A percentile compares a stretch with the other conserved stretches of the same genome.
Conservation (phyloP, 768 basidiomycete genomes). For the Rhizopogon sp. region DNA sequence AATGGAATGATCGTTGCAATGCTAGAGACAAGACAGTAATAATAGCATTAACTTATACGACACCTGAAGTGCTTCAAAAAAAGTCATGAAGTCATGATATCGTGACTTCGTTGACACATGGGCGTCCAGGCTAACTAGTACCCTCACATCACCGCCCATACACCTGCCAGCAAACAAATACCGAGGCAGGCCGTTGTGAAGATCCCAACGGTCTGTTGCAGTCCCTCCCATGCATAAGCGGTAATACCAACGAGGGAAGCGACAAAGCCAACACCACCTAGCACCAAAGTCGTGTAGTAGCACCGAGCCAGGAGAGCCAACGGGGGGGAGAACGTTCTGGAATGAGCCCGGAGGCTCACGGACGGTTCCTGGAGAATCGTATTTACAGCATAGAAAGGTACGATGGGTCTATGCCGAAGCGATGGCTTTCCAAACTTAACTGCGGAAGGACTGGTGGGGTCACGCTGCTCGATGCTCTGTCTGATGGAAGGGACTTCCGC, state of each 20-base stretch:
- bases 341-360: not conserved
- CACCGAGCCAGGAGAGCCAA: constrained; percentile 18
- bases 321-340: constrained; percentile 5
- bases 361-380: not conserved
- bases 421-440: not conserved
- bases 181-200: constrained; percentile 23
- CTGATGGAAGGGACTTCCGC: not conserved
- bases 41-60: not conserved
- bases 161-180: constrained; percentile 8
- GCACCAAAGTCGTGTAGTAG: constrained; percentile 20
- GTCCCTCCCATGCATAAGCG: constrained; percentile 19
- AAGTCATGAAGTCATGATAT: not conserved
- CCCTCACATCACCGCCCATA: constrained; percentile 20
- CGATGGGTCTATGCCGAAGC: not conserved
- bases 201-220: constrained; percentile 20
- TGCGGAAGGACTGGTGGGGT: no score
- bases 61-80: not conserved
- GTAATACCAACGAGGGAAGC: constrained; percentile 22
- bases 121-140: not conserved
- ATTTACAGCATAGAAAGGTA: not conserved
- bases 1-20: not conserved
- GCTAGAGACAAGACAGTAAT: not conserved
- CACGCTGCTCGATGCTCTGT: not conserved
- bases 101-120: not conserved
- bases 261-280: constrained; percentile 19